These are phyloP conservation scores for Mortierella sp. DNA, from an alignment of 371 early-diverging fungal species.

Conservation along the genomic window DNA sequence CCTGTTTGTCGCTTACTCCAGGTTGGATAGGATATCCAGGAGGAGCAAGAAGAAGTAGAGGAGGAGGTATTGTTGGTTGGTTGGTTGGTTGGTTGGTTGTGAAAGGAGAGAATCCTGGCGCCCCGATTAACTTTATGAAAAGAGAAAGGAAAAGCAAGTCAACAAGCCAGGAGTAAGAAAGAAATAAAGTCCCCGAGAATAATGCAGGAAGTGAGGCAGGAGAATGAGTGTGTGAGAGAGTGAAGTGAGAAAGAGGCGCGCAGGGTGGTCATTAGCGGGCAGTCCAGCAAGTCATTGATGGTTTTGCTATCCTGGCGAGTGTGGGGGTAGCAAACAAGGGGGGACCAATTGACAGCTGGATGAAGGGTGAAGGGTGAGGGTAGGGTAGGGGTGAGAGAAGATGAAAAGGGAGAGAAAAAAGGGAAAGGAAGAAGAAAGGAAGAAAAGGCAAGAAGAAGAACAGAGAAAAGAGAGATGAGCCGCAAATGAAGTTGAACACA, in stretches of 20 bases:
- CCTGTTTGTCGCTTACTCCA: neutral
- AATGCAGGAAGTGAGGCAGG: neutral
- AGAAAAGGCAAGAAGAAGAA: conserved; percentile 1
- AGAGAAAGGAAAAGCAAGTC: neutral
- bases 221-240: neutral
- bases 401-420: neutral
- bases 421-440: neutral
- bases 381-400: conserved; percentile 1
- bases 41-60: neutral
- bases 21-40: conserved; percentile 7
- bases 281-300: neutral
- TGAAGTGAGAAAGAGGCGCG: neutral
- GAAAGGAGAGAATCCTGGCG: neutral
- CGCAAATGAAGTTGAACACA: neutral
- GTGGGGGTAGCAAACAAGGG: neutral
- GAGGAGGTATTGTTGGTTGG: neutral
- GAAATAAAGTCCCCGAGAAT: conserved; percentile 1
- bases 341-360: conserved; percentile 2
- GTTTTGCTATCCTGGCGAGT: conserved; percentile 1
- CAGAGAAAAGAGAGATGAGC: neutral
- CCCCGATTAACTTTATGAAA: neutral
- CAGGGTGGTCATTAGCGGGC: conserved; percentile 6
- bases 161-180: conserved; percentile 1
- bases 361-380: neutral
- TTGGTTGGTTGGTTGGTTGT: neutral